A percentile compares a stretch with the other conserved stretches of the same genome.
These are phyloP conservation scores for Pyricularia sp. DNA, from an alignment of 2,329 filamentous ascomycete genomes.

Conservation along the genomic window DNA sequence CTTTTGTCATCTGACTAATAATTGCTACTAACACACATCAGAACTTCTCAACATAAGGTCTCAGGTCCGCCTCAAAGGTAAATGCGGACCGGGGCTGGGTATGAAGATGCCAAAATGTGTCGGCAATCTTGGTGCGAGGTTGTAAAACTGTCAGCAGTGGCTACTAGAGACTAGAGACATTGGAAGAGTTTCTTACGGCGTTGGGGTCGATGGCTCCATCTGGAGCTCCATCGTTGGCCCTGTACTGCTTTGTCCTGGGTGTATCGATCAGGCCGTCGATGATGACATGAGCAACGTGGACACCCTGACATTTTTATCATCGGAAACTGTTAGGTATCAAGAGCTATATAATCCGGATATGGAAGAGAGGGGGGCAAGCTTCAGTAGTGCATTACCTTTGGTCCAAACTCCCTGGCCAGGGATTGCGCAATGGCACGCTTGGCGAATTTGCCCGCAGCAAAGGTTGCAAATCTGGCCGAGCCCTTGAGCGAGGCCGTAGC, in stretches of 20 bases:
- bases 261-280: constrained; percentile 84
- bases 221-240: constrained; percentile 32
- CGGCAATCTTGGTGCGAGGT: constrained; percentile 59
- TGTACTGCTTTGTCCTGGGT: constrained; percentile 51
- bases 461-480: constrained; percentile 57
- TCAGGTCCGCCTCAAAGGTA: constrained; percentile 71
- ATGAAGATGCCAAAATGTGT: constrained; percentile 78
- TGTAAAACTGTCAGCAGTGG: neutral
- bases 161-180: neutral
- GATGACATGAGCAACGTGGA: constrained; percentile 75
- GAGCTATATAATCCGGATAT: neutral
- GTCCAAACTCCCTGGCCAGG: constrained; percentile 75
- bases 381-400: constrained; percentile 22
- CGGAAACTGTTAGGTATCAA: neutral
- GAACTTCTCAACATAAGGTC: constrained; percentile 80
- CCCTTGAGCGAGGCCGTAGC: constrained; percentile 74
- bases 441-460: constrained; percentile 75
- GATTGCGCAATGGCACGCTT: constrained; percentile 64
- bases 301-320: constrained; percentile 37
- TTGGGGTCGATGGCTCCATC: constrained; percentile 64
- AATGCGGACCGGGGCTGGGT: constrained; percentile 71
- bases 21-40: constrained; percentile 24
- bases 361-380: neutral
- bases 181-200: constrained; percentile 44
- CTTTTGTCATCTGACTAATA: neutral